Conservation (phyloP, 768 basidiomycete genomes). For the Russula griseocarnosa region DNA sequence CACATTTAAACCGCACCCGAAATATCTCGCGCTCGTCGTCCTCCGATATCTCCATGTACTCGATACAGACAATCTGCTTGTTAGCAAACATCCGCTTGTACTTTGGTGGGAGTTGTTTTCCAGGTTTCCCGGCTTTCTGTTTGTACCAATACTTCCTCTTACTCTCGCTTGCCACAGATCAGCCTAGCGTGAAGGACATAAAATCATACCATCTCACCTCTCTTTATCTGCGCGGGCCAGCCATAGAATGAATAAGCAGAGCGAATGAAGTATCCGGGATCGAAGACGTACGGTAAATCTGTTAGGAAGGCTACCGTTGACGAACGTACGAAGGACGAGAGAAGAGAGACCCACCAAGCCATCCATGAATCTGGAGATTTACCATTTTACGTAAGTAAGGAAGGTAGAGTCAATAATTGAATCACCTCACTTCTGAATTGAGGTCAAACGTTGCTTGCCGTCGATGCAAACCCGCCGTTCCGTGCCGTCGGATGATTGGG, state of each 20-base stretch:
- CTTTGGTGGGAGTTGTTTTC: constrained; percentile 36
- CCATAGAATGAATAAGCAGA: background rate
- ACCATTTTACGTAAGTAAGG: background rate
- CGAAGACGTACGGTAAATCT: constrained; percentile 20
- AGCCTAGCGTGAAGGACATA: background rate
- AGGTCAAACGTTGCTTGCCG: constrained; percentile 70
- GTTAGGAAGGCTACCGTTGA: background rate
- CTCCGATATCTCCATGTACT: constrained; percentile 38
- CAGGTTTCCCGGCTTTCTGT: constrained; percentile 25
- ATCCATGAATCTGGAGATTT: constrained; percentile 46
- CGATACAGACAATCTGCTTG: constrained; percentile 50
- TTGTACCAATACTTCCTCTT: constrained; percentile 38
- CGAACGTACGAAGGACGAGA: too few relatives aligned
- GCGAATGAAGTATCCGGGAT: background rate
- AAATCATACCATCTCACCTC: constrained; percentile 32
- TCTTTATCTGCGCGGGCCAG: constrained; percentile 38
- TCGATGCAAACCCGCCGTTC: constrained; percentile 58
- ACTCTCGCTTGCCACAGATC: constrained; percentile 11
- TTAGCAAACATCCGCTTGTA: constrained; percentile 40
- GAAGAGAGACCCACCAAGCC: constrained; percentile 45
- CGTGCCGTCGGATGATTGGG: constrained; percentile 38
- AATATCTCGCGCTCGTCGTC: constrained; percentile 36
- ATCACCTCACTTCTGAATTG: constrained; percentile 48
- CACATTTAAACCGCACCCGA: constrained; percentile 29
- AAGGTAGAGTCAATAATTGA: background rate